Evolutionary conservation across 306 rosid genomes (phyloP).

Genomic region (Cajanus cajan): DNA sequence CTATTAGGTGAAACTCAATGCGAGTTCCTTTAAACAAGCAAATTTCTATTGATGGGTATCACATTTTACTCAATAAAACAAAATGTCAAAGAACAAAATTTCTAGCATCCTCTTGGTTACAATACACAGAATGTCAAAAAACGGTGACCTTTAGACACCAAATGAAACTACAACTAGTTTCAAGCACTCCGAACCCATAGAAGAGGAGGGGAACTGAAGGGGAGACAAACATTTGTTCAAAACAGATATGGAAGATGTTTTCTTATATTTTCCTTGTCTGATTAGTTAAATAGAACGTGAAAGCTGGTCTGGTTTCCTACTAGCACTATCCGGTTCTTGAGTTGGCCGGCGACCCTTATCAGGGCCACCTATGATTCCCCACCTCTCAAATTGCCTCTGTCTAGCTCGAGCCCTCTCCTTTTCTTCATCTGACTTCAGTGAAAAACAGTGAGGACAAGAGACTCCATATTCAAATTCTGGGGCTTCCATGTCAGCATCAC

Average conservation of each 20-base stretch:
- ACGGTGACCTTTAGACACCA: neutral
- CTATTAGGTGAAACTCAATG: neutral
- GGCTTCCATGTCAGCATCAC: conserved; percentile 86
- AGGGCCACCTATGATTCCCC: conserved; percentile 95
- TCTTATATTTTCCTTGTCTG: neutral
- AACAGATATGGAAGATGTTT: conserved; percentile 9
- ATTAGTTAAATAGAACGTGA: conserved; percentile 48
- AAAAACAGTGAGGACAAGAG: conserved; percentile 75
- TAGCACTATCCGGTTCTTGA: conserved; percentile 10
- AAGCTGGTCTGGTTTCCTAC: conserved; percentile 37
- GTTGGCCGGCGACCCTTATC: conserved; percentile 67
- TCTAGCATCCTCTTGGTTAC: neutral
- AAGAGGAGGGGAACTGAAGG: neutral
- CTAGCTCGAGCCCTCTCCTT: conserved; percentile 95
- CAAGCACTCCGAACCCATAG: neutral
- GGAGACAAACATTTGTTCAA: neutral
- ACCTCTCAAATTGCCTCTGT: conserved; percentile 78
- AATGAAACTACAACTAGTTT: conserved; percentile 2
- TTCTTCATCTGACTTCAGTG: conserved; percentile 76
- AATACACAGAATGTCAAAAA: neutral
- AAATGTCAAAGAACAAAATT: neutral
- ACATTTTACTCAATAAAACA: neutral
- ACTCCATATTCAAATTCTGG: conserved; percentile 79
- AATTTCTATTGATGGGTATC: neutral
- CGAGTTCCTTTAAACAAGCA: neutral